Evolutionary conservation across 768 basidiomycete species (phyloP).

Genomic region (Chalciporus chontae): DNA sequence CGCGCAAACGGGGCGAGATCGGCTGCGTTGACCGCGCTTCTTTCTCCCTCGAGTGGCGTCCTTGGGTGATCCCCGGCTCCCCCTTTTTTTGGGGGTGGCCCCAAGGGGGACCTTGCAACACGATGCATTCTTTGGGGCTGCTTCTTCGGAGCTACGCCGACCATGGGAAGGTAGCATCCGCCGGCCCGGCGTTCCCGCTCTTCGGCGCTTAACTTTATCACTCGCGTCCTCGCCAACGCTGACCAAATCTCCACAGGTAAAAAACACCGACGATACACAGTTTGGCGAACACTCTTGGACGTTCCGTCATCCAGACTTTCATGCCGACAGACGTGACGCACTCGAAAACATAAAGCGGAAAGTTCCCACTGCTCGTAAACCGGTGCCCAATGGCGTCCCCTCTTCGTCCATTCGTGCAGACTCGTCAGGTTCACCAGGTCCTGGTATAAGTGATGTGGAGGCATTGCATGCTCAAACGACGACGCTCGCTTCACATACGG

Average conservation of each 20-base stretch:
- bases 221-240: neutral
- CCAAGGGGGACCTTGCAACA: slow-evolving; percentile 7
- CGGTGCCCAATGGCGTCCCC: slow-evolving; percentile 23
- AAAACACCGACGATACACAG: slow-evolving; percentile 79
- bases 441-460: slow-evolving; percentile 23
- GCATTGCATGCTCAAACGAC: slow-evolving; percentile 28
- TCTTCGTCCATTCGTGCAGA: slow-evolving; percentile 25
- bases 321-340: slow-evolving; percentile 47
- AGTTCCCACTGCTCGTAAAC: slow-evolving; percentile 39
- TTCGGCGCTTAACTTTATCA: neutral
- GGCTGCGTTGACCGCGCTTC: slow-evolving; percentile 6
- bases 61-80: slow-evolving; percentile 10
- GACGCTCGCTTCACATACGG: slow-evolving; percentile 29
- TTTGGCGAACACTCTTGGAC: slow-evolving; percentile 61
- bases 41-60: slow-evolving; percentile 4
- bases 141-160: neutral
- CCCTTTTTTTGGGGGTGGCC: slow-evolving; percentile 10
- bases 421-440: slow-evolving; percentile 28
- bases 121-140: neutral
- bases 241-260: slow-evolving; percentile 43
- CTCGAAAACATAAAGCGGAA: slow-evolving; percentile 69
- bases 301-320: slow-evolving; percentile 52
- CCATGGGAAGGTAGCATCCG: too few relatives aligned
- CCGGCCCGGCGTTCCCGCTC: slow-evolving; percentile 4
- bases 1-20: slow-evolving; percentile 15